phyloP scores from a whole-genome alignment of 2,329 filamentous ascomycete genomes.

The Xylaria sp. region DNA sequence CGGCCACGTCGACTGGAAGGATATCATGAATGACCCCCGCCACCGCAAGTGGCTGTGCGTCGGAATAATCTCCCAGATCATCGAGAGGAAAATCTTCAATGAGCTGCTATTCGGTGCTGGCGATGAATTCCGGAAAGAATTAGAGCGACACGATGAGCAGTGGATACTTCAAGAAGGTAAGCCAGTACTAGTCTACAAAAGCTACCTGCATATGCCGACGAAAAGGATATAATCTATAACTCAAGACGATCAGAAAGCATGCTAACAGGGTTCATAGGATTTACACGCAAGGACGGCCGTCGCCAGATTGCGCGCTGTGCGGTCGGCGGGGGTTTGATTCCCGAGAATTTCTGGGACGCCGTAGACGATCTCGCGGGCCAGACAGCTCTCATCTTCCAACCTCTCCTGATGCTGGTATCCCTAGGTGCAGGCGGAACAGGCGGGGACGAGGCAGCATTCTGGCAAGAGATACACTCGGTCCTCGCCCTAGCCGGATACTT shows the following conservation, averaged over 20 bases:
- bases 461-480: slow-evolving; percentile 45
- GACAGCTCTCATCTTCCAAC: slow-evolving; percentile 52
- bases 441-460: slow-evolving; percentile 34
- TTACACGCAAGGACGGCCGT: slow-evolving; percentile 52
- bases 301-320: slow-evolving; percentile 46
- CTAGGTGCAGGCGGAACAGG: slow-evolving; percentile 23
- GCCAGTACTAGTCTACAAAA: slow-evolving; percentile 13
- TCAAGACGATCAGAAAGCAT: background rate
- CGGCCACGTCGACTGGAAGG: slow-evolving; percentile 51
- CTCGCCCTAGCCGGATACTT: slow-evolving; percentile 48
- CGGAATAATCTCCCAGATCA: slow-evolving; percentile 53
- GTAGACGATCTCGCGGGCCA: slow-evolving; percentile 53
- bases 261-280: slow-evolving; percentile 47
- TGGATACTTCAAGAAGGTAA: slow-evolving; percentile 51
- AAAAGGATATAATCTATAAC: background rate
- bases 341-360: slow-evolving; percentile 52
- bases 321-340: slow-evolving; percentile 43
- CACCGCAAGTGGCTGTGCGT: slow-evolving; percentile 52
- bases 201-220: background rate
- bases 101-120: slow-evolving; percentile 55
- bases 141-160: slow-evolving; percentile 50
- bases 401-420: slow-evolving; percentile 51
- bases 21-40: slow-evolving; percentile 46
- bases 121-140: slow-evolving; percentile 41
- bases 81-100: slow-evolving; percentile 55